Evolutionary conservation across 2,329 filamentous ascomycete species (phyloP), one percentile per base, ranked within the genome.

Genomic region (Sarocladium strictum): DNA sequence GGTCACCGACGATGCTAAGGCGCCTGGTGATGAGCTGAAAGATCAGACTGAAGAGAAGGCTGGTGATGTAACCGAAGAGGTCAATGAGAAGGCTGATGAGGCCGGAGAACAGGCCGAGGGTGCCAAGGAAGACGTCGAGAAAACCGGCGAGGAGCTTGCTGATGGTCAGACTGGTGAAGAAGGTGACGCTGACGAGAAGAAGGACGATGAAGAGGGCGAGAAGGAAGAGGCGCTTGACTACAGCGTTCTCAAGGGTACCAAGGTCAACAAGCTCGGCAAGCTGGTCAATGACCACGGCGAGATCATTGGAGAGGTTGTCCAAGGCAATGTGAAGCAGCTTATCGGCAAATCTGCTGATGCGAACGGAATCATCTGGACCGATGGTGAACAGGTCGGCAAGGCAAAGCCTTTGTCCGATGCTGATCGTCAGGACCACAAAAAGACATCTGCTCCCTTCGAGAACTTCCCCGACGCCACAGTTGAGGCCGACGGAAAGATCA

Each of bases 351-450:
- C 80, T 63, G 73, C 83, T 32, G 85, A 89, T 58, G 81, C 80
- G 54, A 71, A 87, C 33, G 87, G 87, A 43, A 76, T 86, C 59
- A 85, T 90, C 70, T 89, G 83, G 81, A 85, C 89, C 57, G 75
- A 75, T 5, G 87, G 86, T 57, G 81, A 88, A 65, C 74, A 86
- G 35, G 79, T 89, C 52, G 87, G 86, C 27, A 79, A 80, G 53
- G 83, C 78, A 41, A 85, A 89, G 68, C 78, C 85, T 12, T 57
- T 69, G 1, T 79, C 85, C 2, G 71, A 77, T 3, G 67, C 67
- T 15, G 80, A 84, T 59, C 73, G 76, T 3, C 77, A 79, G 35
- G 75, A 77, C 1, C 61, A 65, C 21, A 71, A 47, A 27, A 58
- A 71, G 56, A 73, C 76, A 14, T 69, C 72, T 2, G 69, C 76